Base-by-base conservation (phyloP, 2,329 filamentous ascomycete genomes). In the Fusarium albosuccineum region DNA sequence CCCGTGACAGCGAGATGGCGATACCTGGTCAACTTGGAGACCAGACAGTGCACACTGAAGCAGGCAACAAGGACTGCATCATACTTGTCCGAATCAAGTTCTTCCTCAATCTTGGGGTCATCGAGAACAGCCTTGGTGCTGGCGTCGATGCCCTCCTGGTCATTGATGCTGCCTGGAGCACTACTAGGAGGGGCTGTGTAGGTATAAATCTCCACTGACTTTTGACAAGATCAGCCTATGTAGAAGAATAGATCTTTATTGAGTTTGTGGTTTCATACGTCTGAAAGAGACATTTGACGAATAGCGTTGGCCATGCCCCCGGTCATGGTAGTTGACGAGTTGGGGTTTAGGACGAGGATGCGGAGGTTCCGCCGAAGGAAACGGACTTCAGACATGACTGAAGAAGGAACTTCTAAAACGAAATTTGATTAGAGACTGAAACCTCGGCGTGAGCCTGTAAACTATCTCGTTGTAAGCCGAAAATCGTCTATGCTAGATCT, bases 41-140 rank as follows among this genome's bases (percentile, higher is more conserved):
- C 92, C 0, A 97, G 85, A 0, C 91, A 89, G 74, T 97, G 94
- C 1, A 91, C 88, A 62, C 92, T 96, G 81, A 93, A 98, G 80
- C 95, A 97, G 17, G 94, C 94, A 3, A 97, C 86, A 1, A 97
- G 85, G 64, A 97, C 90, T n/a, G 86, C 93, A 74, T 96, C 89
- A 76, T 92, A 88, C 29, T 79, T 71, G 3, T 76, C 61, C 1
- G 86, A 75, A 1, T 79, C 62, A 64, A 74, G 44, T 13, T 80
- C 62, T 41, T 72, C 36, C 6, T 63, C 57, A 2, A 82, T 75
- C 27, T 80, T 75, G 6, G 92, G 75, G 61, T 88, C 82, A 1
- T 82, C 80, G 14, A 90, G 80, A 51, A 92, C 92, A 58, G 87
- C 85, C 2, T 85, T 74, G 1, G 88, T 86, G 68, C 91, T 94